These are phyloP conservation scores for Canariomyces notabilis DNA, from an alignment of 2,329 filamentous ascomycete genomes.

Conservation along the genomic window DNA sequence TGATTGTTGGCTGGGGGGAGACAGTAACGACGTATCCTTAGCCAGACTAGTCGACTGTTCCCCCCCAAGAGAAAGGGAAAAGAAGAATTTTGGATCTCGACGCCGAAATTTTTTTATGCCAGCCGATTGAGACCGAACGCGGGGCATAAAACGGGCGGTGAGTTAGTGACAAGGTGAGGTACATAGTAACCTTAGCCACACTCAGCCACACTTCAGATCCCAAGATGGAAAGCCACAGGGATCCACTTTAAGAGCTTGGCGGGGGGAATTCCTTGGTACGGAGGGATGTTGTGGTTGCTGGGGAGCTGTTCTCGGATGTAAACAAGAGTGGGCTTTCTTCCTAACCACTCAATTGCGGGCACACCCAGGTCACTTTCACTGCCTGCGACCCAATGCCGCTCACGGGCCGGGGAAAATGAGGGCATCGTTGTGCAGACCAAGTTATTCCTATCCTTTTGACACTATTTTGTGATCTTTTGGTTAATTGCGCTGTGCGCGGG, in stretches of 20 bases:
- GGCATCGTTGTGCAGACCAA: constrained; percentile 13
- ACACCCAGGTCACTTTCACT: constrained; percentile 19
- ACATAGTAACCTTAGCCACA: too few relatives aligned
- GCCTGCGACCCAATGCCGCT: constrained; percentile 18
- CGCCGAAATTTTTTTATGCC: constrained; percentile 23
- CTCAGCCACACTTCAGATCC: too few relatives aligned
- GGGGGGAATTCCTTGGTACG: neutral
- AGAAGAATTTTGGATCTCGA: constrained; percentile 17
- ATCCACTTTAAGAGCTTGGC: neutral
- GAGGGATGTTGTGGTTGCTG: too few relatives aligned
- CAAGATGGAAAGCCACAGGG: too few relatives aligned
- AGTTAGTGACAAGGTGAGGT: too few relatives aligned
- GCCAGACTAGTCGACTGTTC: constrained; percentile 23
- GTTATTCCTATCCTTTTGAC: constrained; percentile 13
- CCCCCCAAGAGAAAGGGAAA: constrained; percentile 26
- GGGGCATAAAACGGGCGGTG: constrained; percentile 23
- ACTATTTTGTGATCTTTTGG: constrained; percentile 11
- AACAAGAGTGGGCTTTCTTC: constrained; percentile 18
- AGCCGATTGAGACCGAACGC: constrained; percentile 11
- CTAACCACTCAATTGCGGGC: constrained; percentile 19
- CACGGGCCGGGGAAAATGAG: constrained; percentile 18
- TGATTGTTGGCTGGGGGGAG: constrained; percentile 20
- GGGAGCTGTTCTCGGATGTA: constrained; percentile 20
- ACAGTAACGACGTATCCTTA: constrained; percentile 21
- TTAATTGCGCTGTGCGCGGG: constrained; percentile 21